Percentiles rank a stretch among this genome's conserved stretches.
phyloP scores from a whole-genome alignment of 2,329 filamentous ascomycete genomes.

The Neocucurbitaria cava region DNA sequence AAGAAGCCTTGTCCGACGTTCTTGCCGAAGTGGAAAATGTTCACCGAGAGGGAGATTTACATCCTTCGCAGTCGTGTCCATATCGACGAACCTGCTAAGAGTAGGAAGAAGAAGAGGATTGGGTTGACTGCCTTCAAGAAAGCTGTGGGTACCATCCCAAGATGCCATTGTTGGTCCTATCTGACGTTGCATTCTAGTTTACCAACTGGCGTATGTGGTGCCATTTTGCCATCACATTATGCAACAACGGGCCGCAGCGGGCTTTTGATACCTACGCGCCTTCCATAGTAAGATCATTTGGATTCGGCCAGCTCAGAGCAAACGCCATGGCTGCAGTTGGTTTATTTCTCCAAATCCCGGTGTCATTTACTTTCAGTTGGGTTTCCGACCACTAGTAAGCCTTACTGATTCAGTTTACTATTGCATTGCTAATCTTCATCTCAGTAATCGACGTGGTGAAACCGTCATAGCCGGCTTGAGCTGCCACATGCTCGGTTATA shows the following conservation, averaged over 20 bases:
- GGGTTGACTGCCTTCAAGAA: slow-evolving; percentile 55
- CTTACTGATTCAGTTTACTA: slow-evolving; percentile 19
- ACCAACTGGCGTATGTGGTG: slow-evolving; percentile 61
- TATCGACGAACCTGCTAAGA: slow-evolving; percentile 26
- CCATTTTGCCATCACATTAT: slow-evolving; percentile 60
- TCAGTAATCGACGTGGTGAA: slow-evolving; percentile 56
- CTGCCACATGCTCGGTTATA: slow-evolving; percentile 58
- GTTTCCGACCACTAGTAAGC: slow-evolving; percentile 57
- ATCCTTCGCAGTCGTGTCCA: slow-evolving; percentile 24
- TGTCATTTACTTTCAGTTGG: slow-evolving; percentile 60
- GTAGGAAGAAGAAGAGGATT: slow-evolving; percentile 58
- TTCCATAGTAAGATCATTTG: slow-evolving; percentile 61
- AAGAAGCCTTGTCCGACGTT: slow-evolving; percentile 15
- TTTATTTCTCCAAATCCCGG: slow-evolving; percentile 60
- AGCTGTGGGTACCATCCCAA: slow-evolving; percentile 45
- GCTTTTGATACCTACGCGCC: slow-evolving; percentile 62
- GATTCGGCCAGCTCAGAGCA: slow-evolving; percentile 56
- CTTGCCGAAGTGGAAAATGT: slow-evolving; percentile 20
- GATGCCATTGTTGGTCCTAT: background rate
- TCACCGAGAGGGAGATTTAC: slow-evolving; percentile 24
- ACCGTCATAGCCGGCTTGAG: slow-evolving; percentile 60
- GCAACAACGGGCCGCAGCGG: slow-evolving; percentile 58
- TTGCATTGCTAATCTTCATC: slow-evolving; percentile 11
- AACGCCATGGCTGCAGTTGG: slow-evolving; percentile 65
- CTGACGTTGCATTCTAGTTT: slow-evolving; percentile 44